phyloP scores from a whole-genome alignment of 2,329 filamentous ascomycete genomes.

The Botrytis elliptica region DNA sequence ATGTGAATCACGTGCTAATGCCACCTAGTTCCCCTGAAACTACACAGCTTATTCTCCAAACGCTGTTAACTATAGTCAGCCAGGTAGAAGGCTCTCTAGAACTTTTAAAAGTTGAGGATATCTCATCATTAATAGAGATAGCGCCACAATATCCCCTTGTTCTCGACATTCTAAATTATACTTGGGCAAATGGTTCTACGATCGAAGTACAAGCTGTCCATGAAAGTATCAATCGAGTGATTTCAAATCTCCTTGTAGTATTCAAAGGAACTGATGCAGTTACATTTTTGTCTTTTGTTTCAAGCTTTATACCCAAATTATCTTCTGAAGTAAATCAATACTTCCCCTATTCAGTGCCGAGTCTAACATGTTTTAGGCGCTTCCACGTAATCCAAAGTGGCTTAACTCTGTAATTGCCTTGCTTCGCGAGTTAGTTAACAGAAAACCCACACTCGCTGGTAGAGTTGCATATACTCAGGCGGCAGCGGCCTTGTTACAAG shows the following conservation, averaged over 20 bases:
- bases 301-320: conserved; percentile 50
- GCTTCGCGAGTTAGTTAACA: conserved; percentile 54
- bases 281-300: conserved; percentile 58
- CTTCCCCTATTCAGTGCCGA: background rate
- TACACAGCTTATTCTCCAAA: conserved; percentile 53
- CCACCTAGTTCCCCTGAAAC: conserved; percentile 51
- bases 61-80: conserved; percentile 56
- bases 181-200: conserved; percentile 54
- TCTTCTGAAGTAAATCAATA: conserved; percentile 45
- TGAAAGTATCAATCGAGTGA: conserved; percentile 47
- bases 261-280: conserved; percentile 61
- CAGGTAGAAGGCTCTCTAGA: conserved; percentile 49
- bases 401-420: conserved; percentile 48
- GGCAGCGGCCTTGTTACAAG: conserved; percentile 55
- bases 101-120: conserved; percentile 51
- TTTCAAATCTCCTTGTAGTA: conserved; percentile 50
- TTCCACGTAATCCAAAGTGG: conserved; percentile 55
- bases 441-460: conserved; percentile 53
- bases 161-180: conserved; percentile 55
- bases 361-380: conserved; percentile 42
- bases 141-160: conserved; percentile 53
- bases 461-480: conserved; percentile 60
- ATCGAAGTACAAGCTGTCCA: conserved; percentile 38
- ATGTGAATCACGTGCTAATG: conserved; percentile 21
- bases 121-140: conserved; percentile 56